Base-by-base conservation (phyloP, 106 monocot genomes). In the Dioscorea zingiberensis region DNA sequence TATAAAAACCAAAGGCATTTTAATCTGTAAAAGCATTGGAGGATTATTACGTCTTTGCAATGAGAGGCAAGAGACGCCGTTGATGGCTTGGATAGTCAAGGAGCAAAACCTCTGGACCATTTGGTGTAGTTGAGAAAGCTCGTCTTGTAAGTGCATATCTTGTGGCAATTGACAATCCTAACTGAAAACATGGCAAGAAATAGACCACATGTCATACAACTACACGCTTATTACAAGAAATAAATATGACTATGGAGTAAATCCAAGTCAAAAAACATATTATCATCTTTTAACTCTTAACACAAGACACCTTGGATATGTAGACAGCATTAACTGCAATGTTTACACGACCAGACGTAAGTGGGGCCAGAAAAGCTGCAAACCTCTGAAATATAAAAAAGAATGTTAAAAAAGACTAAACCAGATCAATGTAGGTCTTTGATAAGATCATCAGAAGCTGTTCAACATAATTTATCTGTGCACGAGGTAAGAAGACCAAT, bases 51-150 rank as follows among this genome's bases (percentile, higher is more conserved):
- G 78, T 65, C 74, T 98, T 98, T 47, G 93, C 97, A 23, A 98
- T 24, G 45, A 98, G 88, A 28, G 97, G 97, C 21, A 98, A 72
- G 53, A 98, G 88, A 25, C 97, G 93, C 30, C 73, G 68, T 57
- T 93, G 97, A 67, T 98, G 89, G 75, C 79, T 89, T 58, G 97
- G 97, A 78, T 98, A 93, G 59, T 98, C 97, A 45, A 98, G 93
- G 64, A 98, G 70, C 44, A 89, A 55, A 58, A 82, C 65, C 74
- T 98, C 97, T 47, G 76, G 80, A 54, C 68, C 79, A 78, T 77
- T 71, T 58, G 77, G 77, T 64, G 76, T 38, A 22, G 81, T 44
- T 54, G 88, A 79, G 77, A 98, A 98, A 38, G 97, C 97, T 30
- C 89, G 77, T 45, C 97, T 88, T 32, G 89, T 81, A n/a, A 93